Evolutionary conservation across 495 filamentous ascomycete genomes (phyloP), one percentile per base, ranked within the genome.

Genomic region (Aspergillus olivimuriae): DNA sequence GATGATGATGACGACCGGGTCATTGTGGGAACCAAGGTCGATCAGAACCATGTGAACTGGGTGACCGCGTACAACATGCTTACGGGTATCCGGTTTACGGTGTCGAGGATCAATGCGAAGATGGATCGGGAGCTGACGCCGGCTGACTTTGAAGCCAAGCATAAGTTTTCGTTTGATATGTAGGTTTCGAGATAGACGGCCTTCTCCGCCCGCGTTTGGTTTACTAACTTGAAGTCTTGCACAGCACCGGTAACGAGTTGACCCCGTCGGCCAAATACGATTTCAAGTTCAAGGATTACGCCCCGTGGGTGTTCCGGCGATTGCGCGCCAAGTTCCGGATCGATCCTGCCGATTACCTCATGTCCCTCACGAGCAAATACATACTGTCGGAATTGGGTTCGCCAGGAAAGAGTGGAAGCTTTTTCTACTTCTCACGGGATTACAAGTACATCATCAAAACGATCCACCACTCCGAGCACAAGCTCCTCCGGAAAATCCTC

Each of bases 391-490:
- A 99, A 62, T 72, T 99, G 21, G 94, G 94, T 15, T 97, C 92
- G 11, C 92, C 92, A 4, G 92, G 92, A 12, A 99, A 99, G 70
- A 95, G 89, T 64, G 94, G 94, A 14, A 95, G 89, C 61, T 99
- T 99, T 66, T 99, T 99, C 70, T 99, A 99, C 70, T 99, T 99
- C 70, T 97, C 94, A 20, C 78, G 92, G 40, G 92, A 99, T 60
- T 99, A 97, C 74, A 99, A 99, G 67, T 99, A 99, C 68, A 99
- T 99, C 64, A 99, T 99, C 80, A 99, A 99, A 63, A 99, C 92
- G 11, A 99, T 99, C 44, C 92, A 97, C 59, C 92, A 95, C 53
- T 81, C 80, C 43, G 92, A 99, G 61, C 94, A 99, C 67, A 94
- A 94, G 54, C 85, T 96, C 46, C 76, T 99, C 31, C 79, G 92